These are phyloP conservation scores for Cucumis sativus DNA, from an alignment of 306 rosid genomes.

Conservation along the genomic window DNA sequence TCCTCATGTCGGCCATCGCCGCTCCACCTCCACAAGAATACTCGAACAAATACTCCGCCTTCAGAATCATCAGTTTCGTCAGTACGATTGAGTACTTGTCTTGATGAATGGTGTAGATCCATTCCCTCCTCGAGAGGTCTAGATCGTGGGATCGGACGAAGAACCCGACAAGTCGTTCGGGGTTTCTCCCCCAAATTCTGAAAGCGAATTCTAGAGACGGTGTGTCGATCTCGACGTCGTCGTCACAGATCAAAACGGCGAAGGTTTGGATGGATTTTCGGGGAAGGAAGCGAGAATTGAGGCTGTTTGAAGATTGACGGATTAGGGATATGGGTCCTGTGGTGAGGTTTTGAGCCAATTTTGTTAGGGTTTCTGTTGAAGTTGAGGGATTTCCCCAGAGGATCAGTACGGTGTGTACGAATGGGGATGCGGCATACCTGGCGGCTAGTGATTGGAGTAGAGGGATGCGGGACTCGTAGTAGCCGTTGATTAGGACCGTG, in stretches of 20 bases:
- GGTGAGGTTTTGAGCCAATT: slow-evolving; percentile 37
- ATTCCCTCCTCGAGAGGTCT: slow-evolving; percentile 42
- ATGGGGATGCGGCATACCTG: slow-evolving; percentile 47
- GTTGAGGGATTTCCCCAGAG: slow-evolving; percentile 92
- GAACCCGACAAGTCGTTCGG: slow-evolving; percentile 41
- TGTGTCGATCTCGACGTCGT: slow-evolving; percentile 56
- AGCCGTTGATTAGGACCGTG: slow-evolving; percentile 79
- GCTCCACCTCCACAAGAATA: slow-evolving; percentile 56
- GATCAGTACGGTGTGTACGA: slow-evolving; percentile 56
- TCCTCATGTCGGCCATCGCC: slow-evolving; percentile 34
- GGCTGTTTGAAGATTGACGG: slow-evolving; percentile 43
- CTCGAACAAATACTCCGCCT: slow-evolving; percentile 26
- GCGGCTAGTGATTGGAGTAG: slow-evolving; percentile 57
- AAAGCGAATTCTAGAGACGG: slow-evolving; percentile 54
- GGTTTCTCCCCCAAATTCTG: slow-evolving; percentile 39
- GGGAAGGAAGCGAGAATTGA: slow-evolving; percentile 68
- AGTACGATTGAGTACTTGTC: slow-evolving; percentile 72
- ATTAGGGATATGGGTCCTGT: slow-evolving; percentile 26
- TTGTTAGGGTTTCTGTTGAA: slow-evolving; percentile 16
- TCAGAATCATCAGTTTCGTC: slow-evolving; percentile 62
- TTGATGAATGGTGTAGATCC: slow-evolving; percentile 79
- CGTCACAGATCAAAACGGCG: slow-evolving; percentile 75
- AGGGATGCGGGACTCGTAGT: slow-evolving; percentile 61
- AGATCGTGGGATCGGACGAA: slow-evolving; percentile 76
- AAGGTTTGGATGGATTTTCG: slow-evolving; percentile 33